phyloP scores from a whole-genome alignment of 345 rosid species.

The Adansonia digitata region DNA sequence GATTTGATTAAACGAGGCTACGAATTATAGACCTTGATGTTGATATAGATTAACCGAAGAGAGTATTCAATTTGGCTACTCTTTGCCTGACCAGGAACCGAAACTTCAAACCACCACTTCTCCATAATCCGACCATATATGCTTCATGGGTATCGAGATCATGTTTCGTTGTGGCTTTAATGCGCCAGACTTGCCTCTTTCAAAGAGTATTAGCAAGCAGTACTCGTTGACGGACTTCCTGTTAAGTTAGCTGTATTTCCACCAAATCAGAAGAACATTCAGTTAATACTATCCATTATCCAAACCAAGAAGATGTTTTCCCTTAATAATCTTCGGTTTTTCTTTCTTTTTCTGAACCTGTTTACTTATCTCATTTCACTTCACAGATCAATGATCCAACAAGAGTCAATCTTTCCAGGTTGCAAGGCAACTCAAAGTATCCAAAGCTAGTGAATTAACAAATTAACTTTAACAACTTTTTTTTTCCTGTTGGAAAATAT shows the following conservation, averaged over 20 bases:
- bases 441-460: slow-evolving; percentile 5
- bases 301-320: slow-evolving; percentile 33
- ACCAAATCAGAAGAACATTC: slow-evolving; percentile 38
- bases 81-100: slow-evolving; percentile 3
- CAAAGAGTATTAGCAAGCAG: slow-evolving; percentile 43
- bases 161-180: slow-evolving; percentile 26
- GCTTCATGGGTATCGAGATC: slow-evolving; percentile 46
- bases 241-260: slow-evolving; percentile 45
- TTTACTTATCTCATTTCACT: neutral
- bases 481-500: too few relatives aligned
- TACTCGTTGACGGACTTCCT: slow-evolving; percentile 40
- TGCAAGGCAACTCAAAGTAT: slow-evolving; percentile 37
- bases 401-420: slow-evolving; percentile 22
- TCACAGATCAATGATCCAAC: slow-evolving; percentile 42
- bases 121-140: slow-evolving; percentile 36
- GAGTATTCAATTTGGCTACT: slow-evolving; percentile 18
- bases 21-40: slow-evolving; percentile 48
- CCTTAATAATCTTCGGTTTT: neutral
- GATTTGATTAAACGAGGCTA: slow-evolving; percentile 87
- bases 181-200: slow-evolving; percentile 34
- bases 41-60: slow-evolving; percentile 40
- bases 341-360: neutral
- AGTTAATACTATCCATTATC: slow-evolving; percentile 47
- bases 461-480: too few relatives aligned
- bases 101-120: neutral